Base-by-base conservation (phyloP, 192 early-diverging fungal genomes). In the Physocladia obscura region DNA sequence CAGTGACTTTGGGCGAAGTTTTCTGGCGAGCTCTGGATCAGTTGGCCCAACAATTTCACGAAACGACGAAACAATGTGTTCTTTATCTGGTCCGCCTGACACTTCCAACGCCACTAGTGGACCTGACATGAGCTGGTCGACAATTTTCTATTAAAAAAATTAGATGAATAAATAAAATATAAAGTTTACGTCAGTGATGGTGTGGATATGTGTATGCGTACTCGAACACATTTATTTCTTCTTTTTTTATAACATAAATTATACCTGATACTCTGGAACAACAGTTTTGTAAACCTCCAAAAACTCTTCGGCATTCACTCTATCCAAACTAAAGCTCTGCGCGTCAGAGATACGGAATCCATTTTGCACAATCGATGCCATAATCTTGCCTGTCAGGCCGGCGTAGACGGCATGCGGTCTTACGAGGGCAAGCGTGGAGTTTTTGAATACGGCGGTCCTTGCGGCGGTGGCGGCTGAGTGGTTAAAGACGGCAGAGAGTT, bases 231-330 rank as follows among this genome's bases (percentile, higher is more conserved):
- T n/a, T n/a, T n/a, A n/a, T n/a, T n/a, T n/a, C n/a, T n/a, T n/a
- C n/a, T n/a, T n/a, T n/a, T n/a, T n/a, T n/a, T n/a, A n/a, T n/a
- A n/a, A n/a, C n/a, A n/a, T n/a, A n/a, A n/a, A n/a, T n/a, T n/a
- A 29, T 67, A 79, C 79, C 54, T 87, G 77, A 57, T 86, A 87
- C 32, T 87, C 84, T 8, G 82, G 80, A 34, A 87, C 67, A 35
- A 87, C 80, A 1, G 82, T 85, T 57, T 85, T 87, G 61, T 87
- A 87, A 5, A 87, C 75, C 68, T 87, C 84, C 22, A 87, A 54
- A 58, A 87, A 87, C 57, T 87, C 86, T 52, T 85, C 79, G 22
- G 79, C 86, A 59, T 86, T 83, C 15, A 75, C 58, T 5, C 62
- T 52, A 17, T 87, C 81, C 48, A 87, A 69, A 52, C 74, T 71